Evolutionary conservation across 192 early-diverging fungal genomes (phyloP).

Genomic region (Coemansia sp.): DNA sequence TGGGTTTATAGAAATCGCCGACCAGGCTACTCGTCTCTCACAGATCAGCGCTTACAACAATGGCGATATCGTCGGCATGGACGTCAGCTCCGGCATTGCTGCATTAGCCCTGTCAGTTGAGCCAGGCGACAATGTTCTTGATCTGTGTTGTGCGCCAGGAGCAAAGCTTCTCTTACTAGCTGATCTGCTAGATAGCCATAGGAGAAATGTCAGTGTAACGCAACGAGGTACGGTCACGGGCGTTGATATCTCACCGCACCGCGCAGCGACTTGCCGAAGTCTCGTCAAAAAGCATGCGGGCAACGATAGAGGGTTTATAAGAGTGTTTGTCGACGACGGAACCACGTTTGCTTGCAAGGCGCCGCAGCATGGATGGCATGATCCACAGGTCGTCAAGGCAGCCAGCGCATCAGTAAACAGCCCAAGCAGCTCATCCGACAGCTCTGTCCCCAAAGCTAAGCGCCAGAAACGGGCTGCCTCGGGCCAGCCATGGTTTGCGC

Average conservation of each 20-base stretch:
- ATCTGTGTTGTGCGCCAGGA: conserved; percentile 87
- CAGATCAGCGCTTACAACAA: conserved; percentile 54
- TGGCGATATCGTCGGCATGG: conserved; percentile 69
- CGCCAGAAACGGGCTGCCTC: background rate
- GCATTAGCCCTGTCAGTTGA: conserved; percentile 73
- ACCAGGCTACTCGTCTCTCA: conserved; percentile 51
- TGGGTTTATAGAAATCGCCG: conserved; percentile 61
- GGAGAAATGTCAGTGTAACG: conserved; percentile 14
- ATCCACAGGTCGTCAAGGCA: conserved; percentile 16
- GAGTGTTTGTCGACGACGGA: conserved; percentile 84
- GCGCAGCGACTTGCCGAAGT: conserved; percentile 74
- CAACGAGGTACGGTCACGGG: conserved; percentile 82
- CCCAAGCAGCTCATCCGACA: background rate
- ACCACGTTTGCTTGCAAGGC: conserved; percentile 73
- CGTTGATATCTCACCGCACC: conserved; percentile 77
- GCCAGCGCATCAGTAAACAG: background rate
- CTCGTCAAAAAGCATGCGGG: conserved; percentile 72
- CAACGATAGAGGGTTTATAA: conserved; percentile 35
- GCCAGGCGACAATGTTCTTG: conserved; percentile 83
- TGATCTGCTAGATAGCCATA: conserved; percentile 60
- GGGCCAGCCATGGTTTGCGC: conserved; percentile 72
- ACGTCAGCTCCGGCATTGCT: conserved; percentile 84
- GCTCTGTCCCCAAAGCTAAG: background rate
- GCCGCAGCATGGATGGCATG: conserved; percentile 58
- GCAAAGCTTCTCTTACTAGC: conserved; percentile 84